A percentile compares a stretch with the other conserved stretches of the same genome.
These are phyloP conservation scores for Trichoderma atrobrunneum DNA, from an alignment of 2,329 filamentous ascomycete species.

Conservation along the genomic window DNA sequence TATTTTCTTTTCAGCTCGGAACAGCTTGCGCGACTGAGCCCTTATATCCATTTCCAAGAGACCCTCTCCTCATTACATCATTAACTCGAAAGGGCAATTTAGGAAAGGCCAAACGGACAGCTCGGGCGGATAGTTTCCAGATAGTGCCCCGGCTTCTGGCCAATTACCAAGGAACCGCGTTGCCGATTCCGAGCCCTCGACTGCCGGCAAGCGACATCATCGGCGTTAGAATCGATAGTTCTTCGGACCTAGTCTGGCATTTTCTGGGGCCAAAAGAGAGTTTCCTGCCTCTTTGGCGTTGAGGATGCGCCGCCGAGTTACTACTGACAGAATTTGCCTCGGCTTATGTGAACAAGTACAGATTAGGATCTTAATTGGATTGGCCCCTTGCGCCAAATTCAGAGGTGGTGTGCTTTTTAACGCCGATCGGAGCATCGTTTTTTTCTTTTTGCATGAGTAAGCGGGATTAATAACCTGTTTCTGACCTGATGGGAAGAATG, in stretches of 20 bases:
- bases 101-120: not conserved
- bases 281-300: not conserved
- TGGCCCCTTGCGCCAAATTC: not conserved
- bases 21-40: not conserved
- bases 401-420: not conserved
- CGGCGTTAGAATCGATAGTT: slow-evolving; percentile 4
- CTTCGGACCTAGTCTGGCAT: not conserved
- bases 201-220: not conserved
- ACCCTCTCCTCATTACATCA: not conserved
- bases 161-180: not conserved
- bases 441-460: not conserved
- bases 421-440: not conserved
- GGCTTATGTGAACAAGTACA: not conserved
- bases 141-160: not conserved
- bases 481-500: not conserved
- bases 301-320: not conserved
- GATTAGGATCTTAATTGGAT: not conserved
- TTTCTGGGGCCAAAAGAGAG: not conserved
- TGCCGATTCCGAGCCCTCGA: not conserved
- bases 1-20: not conserved
- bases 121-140: not conserved
- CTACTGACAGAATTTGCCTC: not conserved
- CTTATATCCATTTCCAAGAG: not conserved
- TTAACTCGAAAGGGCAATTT: not conserved
- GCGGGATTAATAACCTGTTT: not conserved